These are phyloP conservation scores for Grigorovia transvaalensis DNA, from an alignment of 805 yeast genomes.

Conservation along the genomic window DNA sequence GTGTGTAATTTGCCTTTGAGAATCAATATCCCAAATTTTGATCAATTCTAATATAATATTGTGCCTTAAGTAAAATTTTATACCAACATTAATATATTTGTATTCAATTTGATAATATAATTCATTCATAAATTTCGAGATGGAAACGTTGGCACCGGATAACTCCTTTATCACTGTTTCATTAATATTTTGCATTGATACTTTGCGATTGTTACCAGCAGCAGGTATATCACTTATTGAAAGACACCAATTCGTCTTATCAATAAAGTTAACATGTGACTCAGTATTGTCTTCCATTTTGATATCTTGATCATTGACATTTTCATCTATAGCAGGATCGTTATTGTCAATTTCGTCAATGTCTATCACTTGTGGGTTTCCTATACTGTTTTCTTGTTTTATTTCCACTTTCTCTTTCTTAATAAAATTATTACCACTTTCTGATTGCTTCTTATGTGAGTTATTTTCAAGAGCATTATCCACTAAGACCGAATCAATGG, in stretches of 20 bases:
- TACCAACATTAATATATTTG: slow-evolving; percentile 21
- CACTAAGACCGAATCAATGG: slow-evolving; percentile 7
- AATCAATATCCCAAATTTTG: slow-evolving; percentile 24
- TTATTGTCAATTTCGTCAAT: neutral
- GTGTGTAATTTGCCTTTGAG: slow-evolving; percentile 42
- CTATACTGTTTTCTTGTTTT: neutral
- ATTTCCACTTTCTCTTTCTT: neutral
- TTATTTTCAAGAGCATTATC: slow-evolving; percentile 1
- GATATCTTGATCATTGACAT: neutral
- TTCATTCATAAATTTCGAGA: slow-evolving; percentile 38
- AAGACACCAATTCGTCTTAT: slow-evolving; percentile 40
- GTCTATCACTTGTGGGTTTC: neutral
- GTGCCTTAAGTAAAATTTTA: slow-evolving; percentile 19
- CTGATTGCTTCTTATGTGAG: neutral
- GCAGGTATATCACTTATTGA: slow-evolving; percentile 65
- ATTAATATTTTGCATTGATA: slow-evolving; percentile 55
- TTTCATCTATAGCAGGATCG: neutral
- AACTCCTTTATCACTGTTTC: slow-evolving; percentile 34
- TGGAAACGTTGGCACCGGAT: slow-evolving; percentile 25
- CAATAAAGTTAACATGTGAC: neutral
- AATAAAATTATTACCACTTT: neutral
- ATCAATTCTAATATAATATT: slow-evolving; percentile 22
- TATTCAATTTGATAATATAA: slow-evolving; percentile 62
- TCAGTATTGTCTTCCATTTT: slow-evolving; percentile 1
- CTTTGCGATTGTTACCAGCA: slow-evolving; percentile 53